A percentile compares a stretch with the other conserved stretches of the same genome.
phyloP scores from a whole-genome alignment of 345 rosid species.

The Gynandropsis gynandra region DNA sequence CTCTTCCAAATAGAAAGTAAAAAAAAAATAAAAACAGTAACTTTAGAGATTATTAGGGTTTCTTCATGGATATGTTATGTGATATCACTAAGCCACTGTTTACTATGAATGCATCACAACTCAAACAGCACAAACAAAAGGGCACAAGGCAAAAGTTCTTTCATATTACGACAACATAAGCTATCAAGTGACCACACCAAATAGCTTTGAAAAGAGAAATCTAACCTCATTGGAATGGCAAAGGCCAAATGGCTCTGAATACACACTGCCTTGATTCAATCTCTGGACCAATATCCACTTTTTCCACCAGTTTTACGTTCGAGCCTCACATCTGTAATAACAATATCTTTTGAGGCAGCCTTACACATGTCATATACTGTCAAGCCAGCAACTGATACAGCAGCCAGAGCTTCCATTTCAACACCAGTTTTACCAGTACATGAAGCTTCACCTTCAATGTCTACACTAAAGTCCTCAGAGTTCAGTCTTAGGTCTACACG shows the following conservation, averaged over 20 bases:
- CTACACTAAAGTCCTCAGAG: conserved; percentile 53
- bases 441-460: conserved; percentile 75
- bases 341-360: conserved; percentile 85
- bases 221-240: conserved; percentile 9
- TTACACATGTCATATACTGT: conserved; percentile 98
- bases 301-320: conserved; percentile 80
- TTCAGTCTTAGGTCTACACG: conserved; percentile 59
- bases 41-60: neutral
- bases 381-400: conserved; percentile 70
- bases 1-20: too few relatives aligned
- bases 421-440: conserved; percentile 83
- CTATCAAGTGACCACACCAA: conserved; percentile 2
- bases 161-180: conserved; percentile 3
- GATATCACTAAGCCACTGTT: neutral
- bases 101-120: neutral
- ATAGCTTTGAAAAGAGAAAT: neutral
- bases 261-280: conserved; percentile 22
- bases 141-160: conserved; percentile 1
- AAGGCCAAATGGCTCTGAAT: neutral
- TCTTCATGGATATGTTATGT: neutral
- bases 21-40: neutral
- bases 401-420: conserved; percentile 92
- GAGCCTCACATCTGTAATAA: conserved; percentile 49
- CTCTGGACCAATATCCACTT: conserved; percentile 69
- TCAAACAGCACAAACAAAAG: conserved; percentile 7